Percentiles rank a stretch among this genome's conserved stretches.
phyloP scores from a whole-genome alignment of 164 flowering plant species.

The Paratinospora sagittata region DNA sequence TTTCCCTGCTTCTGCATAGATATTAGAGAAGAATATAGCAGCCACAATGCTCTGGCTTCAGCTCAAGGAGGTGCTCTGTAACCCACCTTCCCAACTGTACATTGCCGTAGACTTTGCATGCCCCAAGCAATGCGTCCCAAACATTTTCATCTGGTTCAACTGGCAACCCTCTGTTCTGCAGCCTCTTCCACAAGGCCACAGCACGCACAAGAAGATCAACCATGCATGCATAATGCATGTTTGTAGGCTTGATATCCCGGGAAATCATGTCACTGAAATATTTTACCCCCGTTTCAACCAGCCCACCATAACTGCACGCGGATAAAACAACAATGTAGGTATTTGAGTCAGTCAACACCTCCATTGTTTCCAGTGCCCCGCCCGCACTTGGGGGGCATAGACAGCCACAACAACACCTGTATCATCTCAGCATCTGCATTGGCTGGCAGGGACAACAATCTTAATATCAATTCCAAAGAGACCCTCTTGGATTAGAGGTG shows the following conservation, averaged over 20 bases:
- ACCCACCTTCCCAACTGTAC: constrained; percentile 6
- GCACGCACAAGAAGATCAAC: constrained; percentile 11
- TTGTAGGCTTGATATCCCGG: no score
- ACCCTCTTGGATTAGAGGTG: no score
- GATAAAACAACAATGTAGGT: constrained; percentile 6
- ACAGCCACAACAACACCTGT: no score
- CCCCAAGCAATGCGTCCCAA: constrained; percentile 7
- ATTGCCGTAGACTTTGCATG: constrained; percentile 6
- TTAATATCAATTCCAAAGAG: no score
- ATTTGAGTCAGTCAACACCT: constrained; percentile 1
- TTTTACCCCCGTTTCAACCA: constrained; percentile 6
- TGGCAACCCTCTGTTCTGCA: background rate
- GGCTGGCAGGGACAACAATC: no score
- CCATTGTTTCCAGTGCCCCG: no score
- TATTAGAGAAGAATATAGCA: constrained; percentile 12
- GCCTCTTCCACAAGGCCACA: constrained; percentile 8
- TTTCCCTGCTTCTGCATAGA: constrained; percentile 14
- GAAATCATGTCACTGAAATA: constrained; percentile 3
- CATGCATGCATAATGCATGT: constrained; percentile 7
- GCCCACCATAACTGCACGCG: constrained; percentile 6
- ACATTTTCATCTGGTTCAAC: constrained; percentile 6
- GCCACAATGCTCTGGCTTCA: constrained; percentile 12
- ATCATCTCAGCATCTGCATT: no score
- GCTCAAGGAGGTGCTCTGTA: constrained; percentile 6
- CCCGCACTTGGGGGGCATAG: no score